Conservation (phyloP, 176 grass and related monocot genomes). For the Oryza brachyantha region DNA sequence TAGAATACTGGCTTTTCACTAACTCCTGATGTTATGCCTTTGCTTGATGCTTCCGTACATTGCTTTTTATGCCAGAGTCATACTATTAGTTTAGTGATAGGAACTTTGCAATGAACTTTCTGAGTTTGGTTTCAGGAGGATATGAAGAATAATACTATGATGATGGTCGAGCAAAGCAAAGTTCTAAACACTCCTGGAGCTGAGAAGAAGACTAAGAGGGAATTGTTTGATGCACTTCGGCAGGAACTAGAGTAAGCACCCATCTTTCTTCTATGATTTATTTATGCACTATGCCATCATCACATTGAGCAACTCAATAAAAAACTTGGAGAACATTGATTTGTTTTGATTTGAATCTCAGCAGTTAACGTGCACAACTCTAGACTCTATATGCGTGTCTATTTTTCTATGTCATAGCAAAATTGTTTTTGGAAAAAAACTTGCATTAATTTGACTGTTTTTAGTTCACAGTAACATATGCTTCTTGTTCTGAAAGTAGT, state of each 20-base stretch:
- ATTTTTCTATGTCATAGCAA: background rate
- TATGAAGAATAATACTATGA: slow-evolving; percentile 96
- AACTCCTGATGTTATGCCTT: background rate
- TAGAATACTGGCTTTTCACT: background rate
- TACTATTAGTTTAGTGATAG: background rate
- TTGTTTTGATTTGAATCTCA: background rate
- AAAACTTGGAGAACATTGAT: background rate
- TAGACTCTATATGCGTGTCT: background rate
- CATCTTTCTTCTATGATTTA: slow-evolving; percentile 1
- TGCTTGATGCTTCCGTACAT: background rate
- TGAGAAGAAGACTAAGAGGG: slow-evolving; percentile 93
- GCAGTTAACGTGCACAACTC: background rate
- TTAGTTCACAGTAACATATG: background rate
- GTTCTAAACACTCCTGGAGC: slow-evolving; percentile 88
- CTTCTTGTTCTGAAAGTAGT: background rate
- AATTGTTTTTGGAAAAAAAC: background rate
- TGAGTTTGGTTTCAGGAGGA: slow-evolving; percentile 63
- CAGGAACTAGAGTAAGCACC: slow-evolving; percentile 83
- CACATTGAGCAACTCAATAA: background rate
- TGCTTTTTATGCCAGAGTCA: background rate
- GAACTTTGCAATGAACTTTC: background rate
- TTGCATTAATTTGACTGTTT: background rate
- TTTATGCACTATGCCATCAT: background rate
- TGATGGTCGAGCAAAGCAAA: slow-evolving; percentile 98
- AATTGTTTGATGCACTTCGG: slow-evolving; percentile 83